phyloP scores from a whole-genome alignment of 106 monocot species.

The Dioscorea dumetorum region DNA sequence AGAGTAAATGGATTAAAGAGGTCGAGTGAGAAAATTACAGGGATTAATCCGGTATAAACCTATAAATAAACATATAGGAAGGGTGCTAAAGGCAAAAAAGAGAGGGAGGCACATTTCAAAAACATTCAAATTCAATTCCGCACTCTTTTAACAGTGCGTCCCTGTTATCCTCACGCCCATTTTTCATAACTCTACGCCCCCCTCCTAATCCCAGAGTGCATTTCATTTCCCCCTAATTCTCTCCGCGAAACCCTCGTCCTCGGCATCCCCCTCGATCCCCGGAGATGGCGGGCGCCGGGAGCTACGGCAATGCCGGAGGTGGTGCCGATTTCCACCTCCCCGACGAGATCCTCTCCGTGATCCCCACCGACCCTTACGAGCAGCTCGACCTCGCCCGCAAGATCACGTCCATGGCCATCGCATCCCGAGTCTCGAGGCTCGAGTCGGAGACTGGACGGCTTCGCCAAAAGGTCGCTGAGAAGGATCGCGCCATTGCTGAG shows the following conservation, averaged over 20 bases:
- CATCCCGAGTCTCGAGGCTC: conserved; percentile 62
- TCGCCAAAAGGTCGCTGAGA: conserved; percentile 34
- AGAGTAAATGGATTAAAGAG: too few relatives aligned
- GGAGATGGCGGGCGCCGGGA: too few relatives aligned
- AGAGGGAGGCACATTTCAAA: neutral
- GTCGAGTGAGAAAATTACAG: too few relatives aligned
- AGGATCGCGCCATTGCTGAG: conserved; percentile 55
- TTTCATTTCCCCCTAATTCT: neutral
- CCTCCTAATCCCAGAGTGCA: neutral
- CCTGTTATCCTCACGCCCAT: too few relatives aligned
- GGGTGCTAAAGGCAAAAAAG: neutral
- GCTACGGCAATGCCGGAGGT: conserved; percentile 2
- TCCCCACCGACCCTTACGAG: conserved; percentile 79
- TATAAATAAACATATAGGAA: neutral
- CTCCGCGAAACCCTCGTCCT: neutral
- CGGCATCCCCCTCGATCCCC: too few relatives aligned
- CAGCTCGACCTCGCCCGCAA: conserved; percentile 83
- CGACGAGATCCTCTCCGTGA: conserved; percentile 71
- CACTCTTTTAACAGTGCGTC: neutral
- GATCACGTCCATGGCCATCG: conserved; percentile 88
- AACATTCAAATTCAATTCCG: neutral
- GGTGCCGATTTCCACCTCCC: conserved; percentile 49
- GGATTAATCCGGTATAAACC: too few relatives aligned
- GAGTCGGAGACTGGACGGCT: conserved; percentile 57
- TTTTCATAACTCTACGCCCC: neutral